Evolutionary conservation across 2,329 filamentous ascomycete genomes (phyloP).

Genomic region (Pseudogymnoascus sp.): DNA sequence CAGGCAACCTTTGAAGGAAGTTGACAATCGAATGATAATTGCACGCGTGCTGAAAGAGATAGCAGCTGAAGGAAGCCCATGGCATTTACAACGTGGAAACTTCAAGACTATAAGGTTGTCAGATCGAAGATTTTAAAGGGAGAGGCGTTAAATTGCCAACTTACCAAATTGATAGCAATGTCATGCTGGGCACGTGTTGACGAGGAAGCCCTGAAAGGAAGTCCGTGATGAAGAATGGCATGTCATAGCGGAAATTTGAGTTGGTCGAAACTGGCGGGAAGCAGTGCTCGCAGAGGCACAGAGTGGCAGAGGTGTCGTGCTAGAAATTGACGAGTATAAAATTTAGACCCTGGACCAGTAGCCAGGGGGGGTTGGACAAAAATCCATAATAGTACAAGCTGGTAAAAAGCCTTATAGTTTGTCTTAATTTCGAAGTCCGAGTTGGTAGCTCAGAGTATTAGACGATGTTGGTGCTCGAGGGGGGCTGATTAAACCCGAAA

Average conservation of each 20-base stretch:
- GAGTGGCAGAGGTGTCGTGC: not conserved
- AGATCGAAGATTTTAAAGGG: too few relatives aligned
- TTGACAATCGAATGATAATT: not conserved
- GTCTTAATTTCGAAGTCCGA: not conserved
- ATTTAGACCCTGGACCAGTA: not conserved
- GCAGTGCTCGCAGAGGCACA: not conserved
- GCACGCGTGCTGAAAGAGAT: too few relatives aligned
- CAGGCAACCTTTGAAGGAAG: not conserved
- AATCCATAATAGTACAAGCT: not conserved
- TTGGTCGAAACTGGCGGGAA: not conserved
- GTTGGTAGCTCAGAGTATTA: not conserved
- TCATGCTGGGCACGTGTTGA: not conserved
- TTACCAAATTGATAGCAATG: not conserved
- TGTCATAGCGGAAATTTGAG: not conserved
- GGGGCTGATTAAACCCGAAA: not conserved
- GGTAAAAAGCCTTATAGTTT: not conserved
- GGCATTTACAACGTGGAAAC: too few relatives aligned
- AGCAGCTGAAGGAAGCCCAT: too few relatives aligned
- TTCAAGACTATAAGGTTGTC: not conserved
- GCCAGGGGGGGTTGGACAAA: not conserved
- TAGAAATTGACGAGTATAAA: not conserved
- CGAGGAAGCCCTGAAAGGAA: not conserved
- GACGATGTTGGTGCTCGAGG: not conserved
- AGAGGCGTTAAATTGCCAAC: not conserved
- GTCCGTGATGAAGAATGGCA: not conserved